Conservation (phyloP, 2,329 filamentous ascomycete species). For the Colletotrichum agaves region DNA sequence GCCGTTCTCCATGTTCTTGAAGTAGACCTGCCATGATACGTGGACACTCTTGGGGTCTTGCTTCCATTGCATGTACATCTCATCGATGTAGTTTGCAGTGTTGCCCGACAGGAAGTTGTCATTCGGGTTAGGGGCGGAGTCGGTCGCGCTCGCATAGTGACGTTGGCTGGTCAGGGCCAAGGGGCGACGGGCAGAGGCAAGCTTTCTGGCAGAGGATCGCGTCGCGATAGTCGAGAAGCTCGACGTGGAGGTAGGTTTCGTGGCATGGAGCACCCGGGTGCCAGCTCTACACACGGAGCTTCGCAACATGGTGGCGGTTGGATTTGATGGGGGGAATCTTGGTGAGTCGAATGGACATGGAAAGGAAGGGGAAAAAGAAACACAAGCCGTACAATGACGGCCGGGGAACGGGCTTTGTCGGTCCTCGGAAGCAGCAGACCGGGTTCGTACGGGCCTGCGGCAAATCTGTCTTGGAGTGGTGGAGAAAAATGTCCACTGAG, state of each 20-base stretch:
- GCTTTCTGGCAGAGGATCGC: conserved; percentile 55
- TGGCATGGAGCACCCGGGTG: conserved; percentile 70
- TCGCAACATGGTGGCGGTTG: conserved; percentile 71
- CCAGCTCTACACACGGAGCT: conserved; percentile 73
- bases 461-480: conserved; percentile 28
- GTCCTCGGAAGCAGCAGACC: conserved; percentile 31
- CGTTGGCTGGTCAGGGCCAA: conserved; percentile 62
- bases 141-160: conserved; percentile 65
- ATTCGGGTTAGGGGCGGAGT: conserved; percentile 77
- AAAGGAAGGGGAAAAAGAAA: conserved; percentile 12
- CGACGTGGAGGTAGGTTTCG: conserved; percentile 55
- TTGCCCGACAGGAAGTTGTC: conserved; percentile 97
- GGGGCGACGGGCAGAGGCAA: conserved; percentile 60
- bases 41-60: conserved; percentile 93
- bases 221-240: conserved; percentile 54
- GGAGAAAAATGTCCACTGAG: conserved; percentile 26
- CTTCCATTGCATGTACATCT: conserved; percentile 99
- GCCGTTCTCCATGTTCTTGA: conserved; percentile 98
- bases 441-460: conserved; percentile 34
- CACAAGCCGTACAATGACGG: conserved; percentile 1
- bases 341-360: conserved; percentile 17
- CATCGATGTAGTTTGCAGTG: conserved; percentile 98
- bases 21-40: conserved; percentile 99
- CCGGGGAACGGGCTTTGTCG: conserved; percentile 16
- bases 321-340: conserved; percentile 2